These are phyloP conservation scores for Hortaea werneckii DNA, from an alignment of 2,329 filamentous ascomycete genomes.

Conservation along the genomic window DNA sequence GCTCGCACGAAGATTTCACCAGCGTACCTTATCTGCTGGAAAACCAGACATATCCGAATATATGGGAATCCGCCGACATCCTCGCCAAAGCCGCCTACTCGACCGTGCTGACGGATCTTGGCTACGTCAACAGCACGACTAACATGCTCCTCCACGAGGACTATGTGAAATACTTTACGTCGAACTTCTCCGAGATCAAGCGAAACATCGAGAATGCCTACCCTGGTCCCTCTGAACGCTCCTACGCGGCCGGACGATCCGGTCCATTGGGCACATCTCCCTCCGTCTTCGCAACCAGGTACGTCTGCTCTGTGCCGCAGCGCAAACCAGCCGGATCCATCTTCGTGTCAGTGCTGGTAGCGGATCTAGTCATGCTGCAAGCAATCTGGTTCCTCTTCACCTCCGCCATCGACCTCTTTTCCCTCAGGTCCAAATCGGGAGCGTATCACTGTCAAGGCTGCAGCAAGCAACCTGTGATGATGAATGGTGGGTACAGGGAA, in stretches of 20 bases:
- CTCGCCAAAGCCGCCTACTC: slow-evolving; percentile 11
- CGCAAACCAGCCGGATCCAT: slow-evolving; percentile 7
- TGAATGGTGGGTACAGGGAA: neutral
- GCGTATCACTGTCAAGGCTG: slow-evolving; percentile 4
- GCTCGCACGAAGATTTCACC: slow-evolving; percentile 1
- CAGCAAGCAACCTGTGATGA: neutral
- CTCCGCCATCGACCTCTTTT: slow-evolving; percentile 1
- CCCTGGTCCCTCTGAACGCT: slow-evolving; percentile 1
- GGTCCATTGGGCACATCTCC: slow-evolving; percentile 6
- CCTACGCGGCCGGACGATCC: slow-evolving; percentile 1
- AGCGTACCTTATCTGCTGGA: slow-evolving; percentile 1
- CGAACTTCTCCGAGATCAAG: slow-evolving; percentile 7
- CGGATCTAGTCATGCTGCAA: slow-evolving; percentile 12
- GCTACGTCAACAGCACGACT: slow-evolving; percentile 1
- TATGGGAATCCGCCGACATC: slow-evolving; percentile 7
- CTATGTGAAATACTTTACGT: slow-evolving; percentile 7
- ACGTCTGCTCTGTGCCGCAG: slow-evolving; percentile 12
- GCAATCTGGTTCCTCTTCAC: slow-evolving; percentile 9
- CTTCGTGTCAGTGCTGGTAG: slow-evolving; percentile 10
- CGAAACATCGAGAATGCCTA: slow-evolving; percentile 3
- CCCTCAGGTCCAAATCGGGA: neutral
- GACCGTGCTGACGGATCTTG: slow-evolving; percentile 9
- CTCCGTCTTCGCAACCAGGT: slow-evolving; percentile 6
- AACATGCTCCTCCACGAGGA: slow-evolving; percentile 8
- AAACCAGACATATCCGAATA: slow-evolving; percentile 4